phyloP scores from a whole-genome alignment of 1,139 yeast species.

The Kodamaea alishanica region DNA sequence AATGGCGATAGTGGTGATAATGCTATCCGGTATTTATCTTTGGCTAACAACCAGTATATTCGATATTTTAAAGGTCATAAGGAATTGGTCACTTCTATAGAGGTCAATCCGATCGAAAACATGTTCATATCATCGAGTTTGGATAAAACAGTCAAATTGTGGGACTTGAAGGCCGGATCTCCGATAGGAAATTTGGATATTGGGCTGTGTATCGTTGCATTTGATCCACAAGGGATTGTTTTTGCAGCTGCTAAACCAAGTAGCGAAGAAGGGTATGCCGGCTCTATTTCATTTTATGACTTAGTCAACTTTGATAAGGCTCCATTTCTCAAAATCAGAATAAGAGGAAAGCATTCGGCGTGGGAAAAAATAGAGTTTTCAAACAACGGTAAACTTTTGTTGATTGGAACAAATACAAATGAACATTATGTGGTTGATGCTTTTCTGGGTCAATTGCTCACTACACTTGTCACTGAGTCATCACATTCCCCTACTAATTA shows the following conservation, averaged over 20 bases:
- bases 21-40: constrained; percentile 68
- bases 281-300: constrained; percentile 59
- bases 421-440: constrained; percentile 68
- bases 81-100: constrained; percentile 65
- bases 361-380: constrained; percentile 80
- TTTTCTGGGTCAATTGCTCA: constrained; percentile 56
- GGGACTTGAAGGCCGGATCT: constrained; percentile 73
- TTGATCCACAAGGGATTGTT: constrained; percentile 81
- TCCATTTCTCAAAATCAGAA: constrained; percentile 46
- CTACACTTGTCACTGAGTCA: constrained; percentile 39
- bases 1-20: constrained; percentile 43
- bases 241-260: constrained; percentile 63
- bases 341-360: constrained; percentile 25
- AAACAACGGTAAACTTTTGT: constrained; percentile 71
- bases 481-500: constrained; percentile 22
- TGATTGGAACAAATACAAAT: constrained; percentile 56
- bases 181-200: constrained; percentile 62
- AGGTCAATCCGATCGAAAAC: constrained; percentile 72
- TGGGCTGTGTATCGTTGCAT: constrained; percentile 56
- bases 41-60: constrained; percentile 73
- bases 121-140: constrained; percentile 63
- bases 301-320: constrained; percentile 52
- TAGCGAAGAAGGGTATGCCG: constrained; percentile 20
- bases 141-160: constrained; percentile 77
- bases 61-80: constrained; percentile 88